Percentiles rank a stretch among this genome's conserved stretches.
Conservation (phyloP, 768 basidiomycete genomes). For the Calvatia gigantea region DNA sequence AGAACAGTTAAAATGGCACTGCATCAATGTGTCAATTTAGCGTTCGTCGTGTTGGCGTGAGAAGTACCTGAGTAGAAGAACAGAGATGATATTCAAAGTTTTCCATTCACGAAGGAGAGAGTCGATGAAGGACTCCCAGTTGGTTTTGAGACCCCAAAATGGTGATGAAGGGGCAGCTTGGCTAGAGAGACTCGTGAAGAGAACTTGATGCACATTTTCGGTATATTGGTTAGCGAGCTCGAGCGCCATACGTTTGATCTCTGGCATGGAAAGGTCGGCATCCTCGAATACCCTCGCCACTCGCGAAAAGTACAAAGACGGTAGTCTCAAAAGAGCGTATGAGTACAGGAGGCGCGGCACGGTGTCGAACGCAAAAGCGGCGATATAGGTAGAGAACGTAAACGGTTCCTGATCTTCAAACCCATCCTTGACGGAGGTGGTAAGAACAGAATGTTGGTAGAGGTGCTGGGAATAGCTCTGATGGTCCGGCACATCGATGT, state of each 20-base stretch:
- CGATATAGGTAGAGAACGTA: conserved; percentile 2
- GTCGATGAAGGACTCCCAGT: conserved; percentile 29
- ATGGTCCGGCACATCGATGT: neutral
- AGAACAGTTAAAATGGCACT: conserved; percentile 34
- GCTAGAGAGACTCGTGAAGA: neutral
- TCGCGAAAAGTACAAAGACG: conserved; percentile 62
- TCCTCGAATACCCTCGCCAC: conserved; percentile 64
- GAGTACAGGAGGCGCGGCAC: conserved; percentile 30
- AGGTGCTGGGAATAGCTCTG: neutral
- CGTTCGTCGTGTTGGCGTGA: neutral
- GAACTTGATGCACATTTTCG: conserved; percentile 6
- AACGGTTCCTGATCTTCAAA: neutral
- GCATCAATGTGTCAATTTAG: neutral
- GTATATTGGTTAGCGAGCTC: conserved; percentile 13
- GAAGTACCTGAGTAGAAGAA: conserved; percentile 27
- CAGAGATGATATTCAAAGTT: conserved; percentile 31
- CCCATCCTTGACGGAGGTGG: neutral
- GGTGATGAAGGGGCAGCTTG: conserved; percentile 10
- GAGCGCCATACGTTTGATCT: conserved; percentile 40
- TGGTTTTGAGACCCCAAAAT: conserved; percentile 19
- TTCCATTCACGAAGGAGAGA: conserved; percentile 32
- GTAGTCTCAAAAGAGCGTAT: conserved; percentile 48
- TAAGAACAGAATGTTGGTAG: conserved; percentile 2
- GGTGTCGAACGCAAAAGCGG: conserved; percentile 24
- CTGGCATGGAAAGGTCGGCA: conserved; percentile 55